Evolutionary conservation across 2,329 filamentous ascomycete species (phyloP), one percentile per base, ranked within the genome.

Genomic region (Diaporthe amygdali): DNA sequence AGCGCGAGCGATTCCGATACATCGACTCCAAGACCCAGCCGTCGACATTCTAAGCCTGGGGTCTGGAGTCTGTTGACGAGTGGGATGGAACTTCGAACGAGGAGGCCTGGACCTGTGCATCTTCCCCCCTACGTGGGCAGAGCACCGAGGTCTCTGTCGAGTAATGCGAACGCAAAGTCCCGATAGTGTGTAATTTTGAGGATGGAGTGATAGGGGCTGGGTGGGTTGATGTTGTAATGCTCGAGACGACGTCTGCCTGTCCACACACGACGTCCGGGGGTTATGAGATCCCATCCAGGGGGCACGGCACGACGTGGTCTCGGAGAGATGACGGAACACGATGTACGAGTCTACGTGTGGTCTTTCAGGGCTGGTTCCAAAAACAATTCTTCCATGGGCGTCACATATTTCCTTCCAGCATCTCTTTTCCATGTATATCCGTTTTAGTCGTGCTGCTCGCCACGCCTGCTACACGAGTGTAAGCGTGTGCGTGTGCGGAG

Each of bases 1-100:
- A 96, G 84, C 89, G 90, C 77, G 91, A 93, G 81, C 87, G 94
- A 72, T 96, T 94, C 83, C 89, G 90, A 71, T 88, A 93, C 78
- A 95, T 96, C 77, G 93, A 96, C 78, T 90, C 94, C 86, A 96
- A 96, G 89, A 82, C 74, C 89, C 91, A 66, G 82, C 83, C 74
- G 81, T 80, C 72, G 81, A 82, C 84, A 39, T 88, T 88, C 79
- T 88, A 83, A 78, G 51, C 30, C 44, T 66, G 22, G 17, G 5
- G 39, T 32, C 5, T 34, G 14, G 22, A 8, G 20, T 30, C 25
- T 20, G 51, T 47, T 30, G 20, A 8, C n/a, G 27, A 10, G n/a
- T 17, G 20, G 8, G 1, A 51, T 25, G 44, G 46, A 39, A 32
- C 34, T 47, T 52, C n/a, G 20, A 34, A 41, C 61, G 46, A 41